Base-by-base conservation (phyloP, 1,139 yeast species). In the Kluyveromyces marxianus region DNA sequence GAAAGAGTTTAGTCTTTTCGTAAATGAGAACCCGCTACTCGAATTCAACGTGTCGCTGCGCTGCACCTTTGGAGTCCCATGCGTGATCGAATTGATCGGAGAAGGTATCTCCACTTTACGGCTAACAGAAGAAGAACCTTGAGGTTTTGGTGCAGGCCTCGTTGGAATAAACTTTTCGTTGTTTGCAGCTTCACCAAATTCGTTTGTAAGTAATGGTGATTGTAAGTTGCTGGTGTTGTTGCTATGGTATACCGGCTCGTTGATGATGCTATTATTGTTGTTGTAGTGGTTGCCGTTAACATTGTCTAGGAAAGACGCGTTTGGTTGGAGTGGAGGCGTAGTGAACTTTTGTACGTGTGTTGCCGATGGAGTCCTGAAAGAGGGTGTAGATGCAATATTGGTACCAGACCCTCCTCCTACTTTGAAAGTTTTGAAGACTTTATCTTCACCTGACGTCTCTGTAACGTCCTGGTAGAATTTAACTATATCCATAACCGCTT, bases 401-500 rank as follows among this genome's bases (percentile, higher is more conserved):
- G 46, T 45, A 26, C 51, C 50, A 38, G 51, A 44, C 37, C 50
- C 56, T 24, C 60, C 67, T 14, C 37, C 41, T 34, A 71, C 68
- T 46, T 70, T 78, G 60, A 89, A 84, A 62, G 88, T 88, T 65
- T 79, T 80, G 72, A 87, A 85, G 3, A 89, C 86, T 48, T 72
- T 74, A 37, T 77, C 81, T 43, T 82, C 92, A 26, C 78, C 79
- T 44, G 79, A 76, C 1, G 54, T 48, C 54, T 80, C 81, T 39
- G 79, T 74, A 7, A 73, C 72, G 50, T 83, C 87, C 57, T 85
- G 89, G 63, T 85, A 87, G 60, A 87, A 88, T 37, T 90, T 87
- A 50, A 90, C 95, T 53, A 90, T 89, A 60, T 89, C 96, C 76
- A 86, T 81, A 6, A 89, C 95, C 0, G 96, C 97, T 65, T 88